Base-by-base conservation (phyloP, 2,329 filamentous ascomycete genomes). In the Diaporthe australafricana region DNA sequence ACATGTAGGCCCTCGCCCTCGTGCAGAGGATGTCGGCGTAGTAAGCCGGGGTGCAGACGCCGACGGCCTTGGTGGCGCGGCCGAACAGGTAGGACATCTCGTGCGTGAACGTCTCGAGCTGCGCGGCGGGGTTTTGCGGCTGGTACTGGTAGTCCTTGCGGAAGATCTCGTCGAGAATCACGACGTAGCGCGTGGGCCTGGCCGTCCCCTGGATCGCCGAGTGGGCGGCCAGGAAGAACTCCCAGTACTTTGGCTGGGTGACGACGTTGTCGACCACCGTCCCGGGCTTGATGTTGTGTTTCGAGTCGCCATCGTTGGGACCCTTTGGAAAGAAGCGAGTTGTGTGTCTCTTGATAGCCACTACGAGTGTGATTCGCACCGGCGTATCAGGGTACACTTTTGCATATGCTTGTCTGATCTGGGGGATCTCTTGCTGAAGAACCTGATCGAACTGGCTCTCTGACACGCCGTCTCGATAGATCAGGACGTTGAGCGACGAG, bases 401-500 rank as follows among this genome's bases (percentile, higher is more conserved):
- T 2, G 82, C 76, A 79, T 93, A 96, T 0, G 94, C 94, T 9
- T 85, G 81, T 6, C 91, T 85, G 70, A 96, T 91, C 1, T 82
- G 79, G 0, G 90, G 90, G 48, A 97, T 85, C 80, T 98, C 95
- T 1, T 87, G 73, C 0, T 89, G 82, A 0, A 96, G 82, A 0
- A 97, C 92, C 27, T 87, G 84, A 0, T 86, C 77, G 80, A 95
- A 98, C 75, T 98, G 94, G 0, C 94, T 91, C 77, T 98, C 95
- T 0, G 94, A 96, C 0, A 98, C 94, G 45, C 95, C 95, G 76
- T 98, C 95, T 32, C 95, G 92, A 83, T 94, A 98, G 57, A 98
- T 89, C 74, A 98, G 83, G 53, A 98, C 92, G 77, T 94, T 93
- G 27, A 90, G 86, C 0, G 95, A 95, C 0, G 91, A 84, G 0